Evolutionary conservation across 192 early-diverging fungal genomes (phyloP).

Genomic region (Mortierella alpina): DNA sequence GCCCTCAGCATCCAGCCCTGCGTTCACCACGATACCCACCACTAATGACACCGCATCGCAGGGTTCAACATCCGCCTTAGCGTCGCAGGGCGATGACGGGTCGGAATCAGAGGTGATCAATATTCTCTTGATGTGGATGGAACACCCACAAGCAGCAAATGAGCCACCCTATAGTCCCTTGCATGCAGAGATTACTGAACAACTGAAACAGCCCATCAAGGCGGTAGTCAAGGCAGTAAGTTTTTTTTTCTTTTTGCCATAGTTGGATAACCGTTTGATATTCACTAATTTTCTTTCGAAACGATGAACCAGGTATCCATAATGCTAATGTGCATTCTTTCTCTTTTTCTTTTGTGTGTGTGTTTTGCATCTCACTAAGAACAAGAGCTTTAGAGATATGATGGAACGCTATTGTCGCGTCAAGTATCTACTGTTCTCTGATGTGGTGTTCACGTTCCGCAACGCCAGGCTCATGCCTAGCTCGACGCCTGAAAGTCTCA

Average conservation of each 20-base stretch:
- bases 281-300: background rate
- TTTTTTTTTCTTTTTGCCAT: background rate
- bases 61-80: too few species aligned
- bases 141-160: background rate
- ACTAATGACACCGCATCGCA: background rate
- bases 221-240: slow-evolving; percentile 56
- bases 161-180: background rate
- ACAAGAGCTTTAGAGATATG: slow-evolving; percentile 11
- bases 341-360: background rate
- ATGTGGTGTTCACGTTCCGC: slow-evolving; percentile 27
- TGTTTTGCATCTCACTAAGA: slow-evolving; percentile 8
- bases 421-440: slow-evolving; percentile 1
- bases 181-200: background rate
- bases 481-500: slow-evolving; percentile 32
- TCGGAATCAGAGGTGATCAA: background rate
- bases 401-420: slow-evolving; percentile 31
- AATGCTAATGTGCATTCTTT: background rate
- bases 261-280: background rate
- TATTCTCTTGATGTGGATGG: slow-evolving; percentile 12
- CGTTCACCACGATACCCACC: background rate
- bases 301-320: too few species aligned
- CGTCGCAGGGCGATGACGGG: too few species aligned
- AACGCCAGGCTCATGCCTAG: slow-evolving; percentile 26
- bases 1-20: background rate
- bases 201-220: slow-evolving; percentile 5